Evolutionary conservation across 345 rosid genomes (phyloP).

Genomic region (Eucalyptus pauciflora): DNA sequence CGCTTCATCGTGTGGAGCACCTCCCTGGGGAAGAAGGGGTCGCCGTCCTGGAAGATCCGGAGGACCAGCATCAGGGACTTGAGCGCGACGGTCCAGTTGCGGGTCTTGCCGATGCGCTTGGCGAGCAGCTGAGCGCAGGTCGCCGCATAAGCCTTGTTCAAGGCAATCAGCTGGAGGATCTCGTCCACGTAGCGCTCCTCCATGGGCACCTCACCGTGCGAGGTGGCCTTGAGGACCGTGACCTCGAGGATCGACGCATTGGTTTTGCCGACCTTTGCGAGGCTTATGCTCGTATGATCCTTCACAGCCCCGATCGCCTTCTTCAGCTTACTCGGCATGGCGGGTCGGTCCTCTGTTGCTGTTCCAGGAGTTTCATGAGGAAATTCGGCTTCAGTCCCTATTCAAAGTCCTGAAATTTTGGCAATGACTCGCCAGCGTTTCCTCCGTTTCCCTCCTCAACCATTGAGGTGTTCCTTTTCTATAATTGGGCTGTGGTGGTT

Average conservation of each 20-base stretch:
- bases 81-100: conserved; percentile 76
- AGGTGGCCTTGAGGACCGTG: conserved; percentile 64
- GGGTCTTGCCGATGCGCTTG: conserved; percentile 54
- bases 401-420: neutral
- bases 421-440: neutral
- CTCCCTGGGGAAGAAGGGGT: conserved; percentile 71
- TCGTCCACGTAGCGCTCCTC: conserved; percentile 53
- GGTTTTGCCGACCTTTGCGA: conserved; percentile 63
- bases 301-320: conserved; percentile 85
- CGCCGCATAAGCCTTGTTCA: conserved; percentile 39
- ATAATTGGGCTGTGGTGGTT: neutral
- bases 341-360: neutral
- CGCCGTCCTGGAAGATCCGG: conserved; percentile 66
- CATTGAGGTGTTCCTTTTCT: neutral
- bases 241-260: conserved; percentile 52
- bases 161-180: conserved; percentile 37
- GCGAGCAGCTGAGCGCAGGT: conserved; percentile 53
- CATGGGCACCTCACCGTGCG: conserved; percentile 60
- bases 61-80: conserved; percentile 76
- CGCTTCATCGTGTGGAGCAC: conserved; percentile 61
- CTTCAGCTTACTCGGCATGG: conserved; percentile 74
- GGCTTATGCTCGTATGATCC: conserved; percentile 83
- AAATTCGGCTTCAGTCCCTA: neutral
- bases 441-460: neutral
- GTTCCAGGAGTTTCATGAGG: neutral